Base-by-base conservation (phyloP, 352 stramenopile genomes). In the Globisporangium canariense region DNA sequence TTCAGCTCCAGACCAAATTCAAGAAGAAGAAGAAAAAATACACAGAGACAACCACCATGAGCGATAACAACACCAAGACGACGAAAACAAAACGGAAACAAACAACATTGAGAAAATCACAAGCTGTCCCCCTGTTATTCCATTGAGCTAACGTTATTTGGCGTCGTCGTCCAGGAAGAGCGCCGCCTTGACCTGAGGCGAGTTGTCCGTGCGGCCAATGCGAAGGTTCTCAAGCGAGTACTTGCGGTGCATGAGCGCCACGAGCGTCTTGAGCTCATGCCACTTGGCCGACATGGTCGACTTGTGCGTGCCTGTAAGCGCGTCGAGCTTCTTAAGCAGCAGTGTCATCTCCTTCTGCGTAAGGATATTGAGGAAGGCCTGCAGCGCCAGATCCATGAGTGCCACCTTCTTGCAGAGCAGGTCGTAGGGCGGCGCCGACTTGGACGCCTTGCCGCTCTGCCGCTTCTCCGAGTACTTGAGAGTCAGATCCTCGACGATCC, bases 261-360 rank as follows among this genome's bases (percentile, higher is more conserved):
- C 75, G 10, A 94, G 78, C 22, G 86, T 94, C 74, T 94, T 93
- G 38, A 94, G 71, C 76, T 93, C 81, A 61, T 94, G 84, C 86
- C 86, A 94, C 68, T 93, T 90, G 13, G 81, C 80, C 20, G 75
- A 89, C 79, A 91, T 90, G 8, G 78, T 93, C 9, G 81, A 90
- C 70, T 88, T 91, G 74, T 92, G 83, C 18, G 81, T 70, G 11
- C 77, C 76, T n/a, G 78, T 77, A 43, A 94, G 66, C 28, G 77
- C 70, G 57, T 94, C 86, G 18, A 94, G 71, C 62, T 91, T 92
- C 43, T 71, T 60, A 38, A 94, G 68, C 62, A 94, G 74, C 38
- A 91, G 66, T 25, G 72, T 62, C 73, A 93, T 88, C 64, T 92
- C 81, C 32, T 85, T 80, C 7, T 77, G 74, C 50, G 82, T 88